Percentiles rank a stretch among this genome's conserved stretches.
phyloP scores from a whole-genome alignment of 78 protist genomes.

The Polysphondylium violaceum region DNA sequence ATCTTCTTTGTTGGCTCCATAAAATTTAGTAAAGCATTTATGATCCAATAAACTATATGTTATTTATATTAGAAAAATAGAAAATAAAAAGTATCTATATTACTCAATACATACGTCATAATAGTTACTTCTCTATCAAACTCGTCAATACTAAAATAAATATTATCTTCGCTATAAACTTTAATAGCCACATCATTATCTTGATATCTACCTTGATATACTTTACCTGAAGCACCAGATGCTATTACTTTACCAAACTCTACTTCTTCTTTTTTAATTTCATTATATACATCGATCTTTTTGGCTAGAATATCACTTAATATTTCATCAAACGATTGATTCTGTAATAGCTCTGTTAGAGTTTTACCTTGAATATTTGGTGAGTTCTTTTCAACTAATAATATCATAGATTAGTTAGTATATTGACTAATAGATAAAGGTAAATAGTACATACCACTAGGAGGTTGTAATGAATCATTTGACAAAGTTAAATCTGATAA shows the following conservation, averaged over 20 bases:
- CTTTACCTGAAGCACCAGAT: constrained; percentile 81
- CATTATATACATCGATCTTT: constrained; percentile 59
- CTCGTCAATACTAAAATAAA: constrained; percentile 62
- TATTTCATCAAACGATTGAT: constrained; percentile 60
- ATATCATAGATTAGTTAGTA: no score
- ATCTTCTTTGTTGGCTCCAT: constrained; percentile 69
- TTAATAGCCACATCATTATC: constrained; percentile 80
- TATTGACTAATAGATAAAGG: no score
- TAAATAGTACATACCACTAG: no score
- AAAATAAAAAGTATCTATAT: no score
- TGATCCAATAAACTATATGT: constrained; percentile 54
- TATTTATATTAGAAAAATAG: no score
- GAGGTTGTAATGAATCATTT: no score
- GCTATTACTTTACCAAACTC: constrained; percentile 59
- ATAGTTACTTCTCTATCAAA: constrained; percentile 75
- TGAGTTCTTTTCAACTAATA: constrained; percentile 43
- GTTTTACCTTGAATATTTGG: constrained; percentile 70
- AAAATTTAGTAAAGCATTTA: constrained; percentile 55
- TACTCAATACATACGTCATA: constrained; percentile 76
- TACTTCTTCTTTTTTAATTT: constrained; percentile 33
- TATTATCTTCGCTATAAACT: constrained; percentile 47
- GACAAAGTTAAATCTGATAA: no score
- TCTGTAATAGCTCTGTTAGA: constrained; percentile 27
- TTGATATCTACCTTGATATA: constrained; percentile 46
- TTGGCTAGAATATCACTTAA: constrained; percentile 10